Evolutionary conservation across 2,329 filamentous ascomycete species (phyloP).

Genomic region (Cercospora beticola): DNA sequence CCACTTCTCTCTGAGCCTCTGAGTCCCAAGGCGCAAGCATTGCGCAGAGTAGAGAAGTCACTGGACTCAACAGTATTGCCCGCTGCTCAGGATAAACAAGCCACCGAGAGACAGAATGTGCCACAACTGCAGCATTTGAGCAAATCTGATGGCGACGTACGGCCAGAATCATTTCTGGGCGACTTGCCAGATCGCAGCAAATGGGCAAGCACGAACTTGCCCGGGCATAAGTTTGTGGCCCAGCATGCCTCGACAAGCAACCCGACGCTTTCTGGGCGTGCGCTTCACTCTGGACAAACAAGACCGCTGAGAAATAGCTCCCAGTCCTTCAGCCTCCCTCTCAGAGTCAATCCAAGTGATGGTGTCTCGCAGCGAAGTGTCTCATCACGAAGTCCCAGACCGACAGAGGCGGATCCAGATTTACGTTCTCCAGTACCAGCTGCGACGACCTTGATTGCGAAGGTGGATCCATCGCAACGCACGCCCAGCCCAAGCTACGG

Average conservation of each 20-base stretch:
- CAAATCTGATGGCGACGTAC: conserved; percentile 13
- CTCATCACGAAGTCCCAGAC: conserved; percentile 12
- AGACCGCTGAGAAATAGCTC: conserved; percentile 21
- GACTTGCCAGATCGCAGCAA: conserved; percentile 27
- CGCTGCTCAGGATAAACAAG: neutral
- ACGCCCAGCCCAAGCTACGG: neutral
- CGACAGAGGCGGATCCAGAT: conserved; percentile 18
- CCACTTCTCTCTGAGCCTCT: neutral
- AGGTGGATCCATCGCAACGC: conserved; percentile 21
- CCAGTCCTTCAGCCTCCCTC: conserved; percentile 34
- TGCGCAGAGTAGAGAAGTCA: conserved; percentile 4
- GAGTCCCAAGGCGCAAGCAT: neutral
- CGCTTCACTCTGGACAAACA: conserved; percentile 1
- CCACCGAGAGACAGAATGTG: conserved; percentile 15
- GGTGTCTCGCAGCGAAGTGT: conserved; percentile 11
- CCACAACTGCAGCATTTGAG: conserved; percentile 18
- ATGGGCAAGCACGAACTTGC: conserved; percentile 24
- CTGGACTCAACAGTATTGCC: conserved; percentile 21
- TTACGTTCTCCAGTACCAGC: conserved; percentile 27
- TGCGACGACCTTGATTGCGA: conserved; percentile 29
- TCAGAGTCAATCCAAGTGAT: conserved; percentile 40
- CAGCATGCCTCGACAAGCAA: conserved; percentile 6
- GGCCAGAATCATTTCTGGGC: conserved; percentile 32
- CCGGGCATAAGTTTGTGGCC: neutral
- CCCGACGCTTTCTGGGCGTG: neutral